Evolutionary conservation across 208 protist genomes (phyloP), one percentile per base, ranked within the genome.

Genomic region (Acanthamoeba lenticulata): DNA sequence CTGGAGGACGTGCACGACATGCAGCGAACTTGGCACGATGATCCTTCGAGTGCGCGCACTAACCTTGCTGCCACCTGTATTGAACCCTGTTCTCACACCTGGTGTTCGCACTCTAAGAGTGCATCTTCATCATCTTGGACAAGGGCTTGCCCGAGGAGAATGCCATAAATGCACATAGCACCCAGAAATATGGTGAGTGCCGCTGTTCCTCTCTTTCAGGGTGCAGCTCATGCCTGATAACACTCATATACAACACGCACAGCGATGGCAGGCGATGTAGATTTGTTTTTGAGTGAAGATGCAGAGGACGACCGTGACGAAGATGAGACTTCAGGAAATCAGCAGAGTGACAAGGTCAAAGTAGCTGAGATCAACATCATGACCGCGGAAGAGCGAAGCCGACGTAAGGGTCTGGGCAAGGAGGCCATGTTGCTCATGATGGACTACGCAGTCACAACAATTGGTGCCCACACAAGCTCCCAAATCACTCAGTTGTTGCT

Each of bases 331-430:
- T n/a, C n/a, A n/a, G n/a, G n/a, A n/a, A n/a, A n/a, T n/a, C n/a
- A n/a, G n/a, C n/a, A n/a, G n/a, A n/a, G n/a, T n/a, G n/a, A n/a
- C n/a, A n/a, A 36, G 17, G 45, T 49, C 32, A 93, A 60, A 15
- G 89, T 93, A 36, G 65, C 52, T 13, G 89, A 93, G 62, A 74
- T 93, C 69, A 93, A 93, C 89, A 49, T 93, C 21, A 93, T 93
- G 89, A 93, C 69, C 34, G 89, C 89, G 1, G 89, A 93, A 21
- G 62, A 93, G 89, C 89, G 69, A 13, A 83, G 62, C 29, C 36
- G 89, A 57, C 9, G 89, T 34, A 93, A 93, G 44, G 89, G 89
- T 19, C 65, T 93, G 19, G 89, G 45, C 24, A 81, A 49, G 38
- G 89, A 93, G 62, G 65, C 62, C 27, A 62, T 93, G 40, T 29